Percentiles rank a stretch among this genome's conserved stretches.
Evolutionary conservation across 805 yeast genomes (phyloP).

Genomic region (Barnettozyma siamensis): DNA sequence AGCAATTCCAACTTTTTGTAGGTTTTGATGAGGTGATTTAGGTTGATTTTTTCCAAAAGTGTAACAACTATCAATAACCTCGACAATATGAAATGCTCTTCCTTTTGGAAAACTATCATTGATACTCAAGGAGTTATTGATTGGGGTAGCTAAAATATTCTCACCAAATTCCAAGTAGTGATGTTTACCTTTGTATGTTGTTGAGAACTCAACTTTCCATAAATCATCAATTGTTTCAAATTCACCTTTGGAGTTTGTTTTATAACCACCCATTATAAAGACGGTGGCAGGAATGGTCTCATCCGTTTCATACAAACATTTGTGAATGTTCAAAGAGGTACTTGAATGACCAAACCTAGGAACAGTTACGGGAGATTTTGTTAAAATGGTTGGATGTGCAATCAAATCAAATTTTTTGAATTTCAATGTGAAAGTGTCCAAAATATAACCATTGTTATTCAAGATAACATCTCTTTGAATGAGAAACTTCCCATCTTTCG

Average conservation of each 20-base stretch:
- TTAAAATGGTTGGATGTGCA: slow-evolving; percentile 28
- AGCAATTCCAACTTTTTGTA: slow-evolving; percentile 11
- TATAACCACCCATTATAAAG: slow-evolving; percentile 47
- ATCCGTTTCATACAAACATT: slow-evolving; percentile 6
- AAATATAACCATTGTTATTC: slow-evolving; percentile 51
- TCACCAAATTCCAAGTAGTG: slow-evolving; percentile 33
- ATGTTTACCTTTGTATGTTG: slow-evolving; percentile 31
- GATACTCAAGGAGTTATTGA: slow-evolving; percentile 14
- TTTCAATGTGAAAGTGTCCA: slow-evolving; percentile 44
- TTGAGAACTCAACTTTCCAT: slow-evolving; percentile 36
- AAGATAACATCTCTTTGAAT: slow-evolving; percentile 39
- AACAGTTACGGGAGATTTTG: slow-evolving; percentile 27
- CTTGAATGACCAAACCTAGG: slow-evolving; percentile 38
- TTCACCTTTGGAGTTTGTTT: slow-evolving; percentile 21
- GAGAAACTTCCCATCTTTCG: slow-evolving; percentile 29
- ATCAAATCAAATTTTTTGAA: slow-evolving; percentile 42
- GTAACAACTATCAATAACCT: slow-evolving; percentile 18
- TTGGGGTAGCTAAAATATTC: slow-evolving; percentile 29
- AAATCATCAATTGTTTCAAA: slow-evolving; percentile 35
- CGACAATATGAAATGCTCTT: slow-evolving; percentile 33
- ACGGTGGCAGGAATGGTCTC: slow-evolving; percentile 28
- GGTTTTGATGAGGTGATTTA: background rate
- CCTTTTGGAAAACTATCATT: slow-evolving; percentile 24
- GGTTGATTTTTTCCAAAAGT: slow-evolving; percentile 4
- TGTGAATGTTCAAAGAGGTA: slow-evolving; percentile 20